Base-by-base conservation (phyloP, 2,329 filamentous ascomycete genomes). In the Fonsecaea multimorphosa region DNA sequence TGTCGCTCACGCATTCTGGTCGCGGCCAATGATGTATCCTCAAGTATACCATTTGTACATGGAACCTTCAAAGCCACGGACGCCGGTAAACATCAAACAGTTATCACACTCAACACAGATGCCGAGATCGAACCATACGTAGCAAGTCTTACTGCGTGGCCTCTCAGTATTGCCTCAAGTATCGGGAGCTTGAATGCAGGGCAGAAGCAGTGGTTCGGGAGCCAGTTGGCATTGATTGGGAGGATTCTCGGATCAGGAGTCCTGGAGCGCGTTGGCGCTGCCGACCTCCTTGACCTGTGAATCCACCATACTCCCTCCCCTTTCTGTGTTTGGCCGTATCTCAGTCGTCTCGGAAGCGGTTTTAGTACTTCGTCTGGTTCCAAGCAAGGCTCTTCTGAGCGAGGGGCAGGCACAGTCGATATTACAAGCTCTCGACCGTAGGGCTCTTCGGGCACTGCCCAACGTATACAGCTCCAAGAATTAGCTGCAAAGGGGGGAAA, bases 41-140 rank as follows among this genome's bases (percentile, higher is more conserved):
- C 58, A 11, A 65, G 58, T 38, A 46, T 67, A 22, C 65, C 65
- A n/a, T 64, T 53, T 56, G 46, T 53, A 34, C 54, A 65, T 14
- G 58, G 55, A 9, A 46, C 58, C 22, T 61, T 65, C 36, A 32
- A 46, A 19, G 52, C 38, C 19, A 24, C 57, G 16, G n/a, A 24
- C 27, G 22, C 2, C 19, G 44, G 44, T 24, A 8, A 49, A 24
- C 19, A 49, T 22, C 19, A 49, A 49, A 24, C 44, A 5, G 22
- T 14, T 9, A 51, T 51, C 29, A n/a, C 54, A 8, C 22, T 58
- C 9, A 46, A 19, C 36, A 54, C 22, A 7, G 44, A 64, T 6
- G 46, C 54, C 3, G 55, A 58, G 9, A 56, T 66, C 19, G 56
- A 34, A 40, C 64, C 64, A 8, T 66, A 66, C 40, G 24, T 60